Base-by-base conservation (phyloP, 495 filamentous ascomycete species). In the Hypomontagnella monticulosa region DNA sequence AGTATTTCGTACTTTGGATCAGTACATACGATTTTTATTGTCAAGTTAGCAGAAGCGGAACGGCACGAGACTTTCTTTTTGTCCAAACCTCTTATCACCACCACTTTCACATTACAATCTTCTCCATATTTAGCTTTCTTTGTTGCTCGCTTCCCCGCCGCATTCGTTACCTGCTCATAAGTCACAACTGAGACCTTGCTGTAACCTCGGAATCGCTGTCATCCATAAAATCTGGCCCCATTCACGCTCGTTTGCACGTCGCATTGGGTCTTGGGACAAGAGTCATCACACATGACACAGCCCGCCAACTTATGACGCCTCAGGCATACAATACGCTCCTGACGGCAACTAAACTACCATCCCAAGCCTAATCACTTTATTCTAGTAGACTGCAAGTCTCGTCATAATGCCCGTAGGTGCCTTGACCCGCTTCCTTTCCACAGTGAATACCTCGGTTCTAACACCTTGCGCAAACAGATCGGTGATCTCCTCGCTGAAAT, bases 401-500 rank as follows among this genome's bases (percentile, higher is more conserved):
- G 19, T 58, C 59, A 71, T 34, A n/a, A 74, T 74, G 69, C 69
- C 72, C 34, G 72, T 74, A 64, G 30, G 59, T 61, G 32, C 53
- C 58, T 16, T 43, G 34, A 41, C 57, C 54, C 1, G 10, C 15
- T 46, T 50, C 62, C 66, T 54, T 53, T 34, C 27, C 34, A 23
- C 46, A 19, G 3, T 49, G 37, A 32, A 51, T 20, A 38, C n/a
- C 15, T 38, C 16, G 46, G 37, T 51, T 54, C 68, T 71, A 71
- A 73, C 62, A 19, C 41, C 14, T 47, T 62, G 59, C 50, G 66
- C 54, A 60, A 37, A 37, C 52, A 81, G 82, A 85, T 86, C 63
- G 67, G 75, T 27, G 84, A 86, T 42, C 75, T 86, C 32, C 78
- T 86, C 36, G 84, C 83, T 53, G 79, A 81, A 66, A 86, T 86